Base-by-base conservation (phyloP, 2,329 filamentous ascomycete species). In the Epichloe hybrida region DNA sequence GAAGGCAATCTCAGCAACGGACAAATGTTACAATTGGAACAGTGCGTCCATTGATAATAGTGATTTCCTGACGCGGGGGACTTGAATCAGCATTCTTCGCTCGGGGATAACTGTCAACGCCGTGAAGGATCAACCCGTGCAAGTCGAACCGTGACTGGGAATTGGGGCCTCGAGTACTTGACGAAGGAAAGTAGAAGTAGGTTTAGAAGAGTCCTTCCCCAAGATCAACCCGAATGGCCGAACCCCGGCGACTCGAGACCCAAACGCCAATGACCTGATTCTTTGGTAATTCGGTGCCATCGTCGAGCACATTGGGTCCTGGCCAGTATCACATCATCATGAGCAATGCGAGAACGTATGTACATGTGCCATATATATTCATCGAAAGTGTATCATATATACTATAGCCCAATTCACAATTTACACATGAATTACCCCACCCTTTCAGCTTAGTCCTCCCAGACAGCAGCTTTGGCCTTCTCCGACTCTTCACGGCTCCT, bases 401-500 rank as follows among this genome's bases (percentile, higher is more conserved):
- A 43, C 8, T 6, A 15, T 20, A 3, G 17, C 8, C 13, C 27
- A 5, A 11, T 34, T 35, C n/a, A 15, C 17, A n/a, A 6, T 34
- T 21, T 35, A 21, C 17, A 21, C 12, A n/a, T n/a, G n/a, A n/a
- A n/a, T n/a, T n/a, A n/a, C 17, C 17, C 17, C 17, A 7, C 13
- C n/a, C n/a, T n/a, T 35, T 9, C 12, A 11, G 5, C 46, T 69
- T 62, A 84, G 61, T 84, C 86, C 53, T 93, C 83, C 93, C 93
- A 97, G 27, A 95, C 75, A n/a, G 86, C 83, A 54, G 77, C 77
- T 73, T 85, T 94, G n/a, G 84, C 83, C 66, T 75, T 80, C 63
- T 91, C 85, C 36, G 80, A 79, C 60, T 84, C 79, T 60, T 80
- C 79, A 56, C 77, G 76, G 59, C 71, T 74, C 56, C 71, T 68